Base-by-base conservation (phyloP, 2,329 filamentous ascomycete genomes). In the Penicillium concentricum region DNA sequence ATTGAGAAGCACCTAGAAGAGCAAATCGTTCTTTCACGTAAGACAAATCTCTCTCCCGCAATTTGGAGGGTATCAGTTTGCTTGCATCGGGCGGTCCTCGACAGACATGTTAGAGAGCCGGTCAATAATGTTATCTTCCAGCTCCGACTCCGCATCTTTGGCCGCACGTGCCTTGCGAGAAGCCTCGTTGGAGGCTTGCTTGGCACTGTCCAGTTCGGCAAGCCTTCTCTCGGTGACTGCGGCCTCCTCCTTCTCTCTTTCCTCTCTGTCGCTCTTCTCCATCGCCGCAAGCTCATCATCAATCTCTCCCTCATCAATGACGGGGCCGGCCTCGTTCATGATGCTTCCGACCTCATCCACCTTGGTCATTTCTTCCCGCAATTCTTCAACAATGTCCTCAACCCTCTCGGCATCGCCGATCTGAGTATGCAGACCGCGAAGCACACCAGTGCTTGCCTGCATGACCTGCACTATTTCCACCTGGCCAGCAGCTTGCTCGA, bases 211-310 rank as follows among this genome's bases (percentile, higher is more conserved):
- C 30, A 74, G 63, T 57, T 81, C 78, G 41, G 83, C 81, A 32
- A 89, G 73, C 59, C 72, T 76, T 57, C 68, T 72, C 59, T 75
- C 72, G 46, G 78, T 81, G 64, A 79, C 77, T 51, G 74, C 71
- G 54, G 82, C 82, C 39, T 81, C 78, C 58, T 81, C 74, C 62
- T 79, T 74, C 60, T 80, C 77, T 52, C 67, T 72, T 47, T 77
- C 78, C 66, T 80, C 71, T 58, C 67, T 71, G 56, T 84, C 81
- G 68, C 83, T 82, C 67, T 78, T 78, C 74, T 92, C 87, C 77
- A 99, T 78, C 4, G 82, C 87, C 63, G 89, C 88, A 45, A 97
- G 81, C 77, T 97, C 93, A 58, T 93, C 89, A 64, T 97, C 92
- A 54, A 97, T 85, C 72, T 95, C 92, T 20, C 70, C 82, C 69